Evolutionary conservation across 2,329 filamentous ascomycete species (phyloP).

Genomic region (Alternaria sp.): DNA sequence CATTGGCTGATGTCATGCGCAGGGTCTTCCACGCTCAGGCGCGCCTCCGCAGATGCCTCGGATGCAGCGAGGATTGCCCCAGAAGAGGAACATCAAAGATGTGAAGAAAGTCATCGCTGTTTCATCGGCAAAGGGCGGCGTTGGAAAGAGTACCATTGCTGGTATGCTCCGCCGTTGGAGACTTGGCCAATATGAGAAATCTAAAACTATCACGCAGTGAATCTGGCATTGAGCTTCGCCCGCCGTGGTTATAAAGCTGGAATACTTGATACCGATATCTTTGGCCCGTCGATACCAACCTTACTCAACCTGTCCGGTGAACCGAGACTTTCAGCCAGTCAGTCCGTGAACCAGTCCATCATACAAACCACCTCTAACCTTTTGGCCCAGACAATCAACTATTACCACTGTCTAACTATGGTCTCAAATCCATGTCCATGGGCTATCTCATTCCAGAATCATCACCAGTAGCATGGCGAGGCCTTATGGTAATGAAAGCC

Average conservation of each 20-base stretch:
- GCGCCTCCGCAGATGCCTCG: constrained; percentile 72
- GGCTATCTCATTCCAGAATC: constrained; percentile 85
- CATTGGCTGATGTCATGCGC: constrained; percentile 12
- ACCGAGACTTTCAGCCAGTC: constrained; percentile 77
- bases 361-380: constrained; percentile 12
- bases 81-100: constrained; percentile 79
- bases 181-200: neutral
- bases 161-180: constrained; percentile 57
- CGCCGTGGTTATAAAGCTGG: constrained; percentile 81
- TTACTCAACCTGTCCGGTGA: constrained; percentile 83
- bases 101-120: constrained; percentile 96
- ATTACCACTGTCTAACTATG: constrained; percentile 89
- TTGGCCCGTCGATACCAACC: constrained; percentile 93
- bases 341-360: constrained; percentile 40
- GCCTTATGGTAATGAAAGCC: constrained; percentile 97
- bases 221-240: constrained; percentile 87
- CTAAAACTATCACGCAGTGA: constrained; percentile 58
- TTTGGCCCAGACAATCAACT: constrained; percentile 73
- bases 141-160: constrained; percentile 94
- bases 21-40: constrained; percentile 86
- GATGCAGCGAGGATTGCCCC: constrained; percentile 81
- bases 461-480: constrained; percentile 91
- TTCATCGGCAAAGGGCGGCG: constrained; percentile 96
- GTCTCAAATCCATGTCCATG: constrained; percentile 98
- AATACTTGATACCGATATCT: constrained; percentile 95